These are phyloP conservation scores for Pisolithus thermaeus DNA, from an alignment of 1,284 basidiomycete species.

Conservation along the genomic window DNA sequence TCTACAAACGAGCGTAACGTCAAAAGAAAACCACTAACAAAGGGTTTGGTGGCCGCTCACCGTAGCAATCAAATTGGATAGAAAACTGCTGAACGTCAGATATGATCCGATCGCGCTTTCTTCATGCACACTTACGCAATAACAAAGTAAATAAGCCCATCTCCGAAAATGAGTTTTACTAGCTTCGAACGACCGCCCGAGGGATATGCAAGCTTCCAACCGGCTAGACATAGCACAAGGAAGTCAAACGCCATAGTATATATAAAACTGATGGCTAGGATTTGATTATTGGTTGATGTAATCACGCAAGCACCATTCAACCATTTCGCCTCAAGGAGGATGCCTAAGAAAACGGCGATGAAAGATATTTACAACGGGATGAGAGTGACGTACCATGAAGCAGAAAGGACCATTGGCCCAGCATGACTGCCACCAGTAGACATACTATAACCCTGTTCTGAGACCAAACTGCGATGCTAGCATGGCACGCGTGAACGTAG, in stretches of 20 bases:
- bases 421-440: conserved; percentile 52
- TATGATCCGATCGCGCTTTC: neutral
- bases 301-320: conserved; percentile 49
- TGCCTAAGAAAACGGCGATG: conserved; percentile 33
- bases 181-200: conserved; percentile 45
- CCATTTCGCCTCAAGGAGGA: conserved; percentile 56
- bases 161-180: conserved; percentile 59
- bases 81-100: conserved; percentile 39
- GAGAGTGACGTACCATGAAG: conserved; percentile 50
- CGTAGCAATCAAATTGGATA: conserved; percentile 62
- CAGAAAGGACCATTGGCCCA: conserved; percentile 72
- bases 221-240: conserved; percentile 52
- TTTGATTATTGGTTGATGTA: conserved; percentile 46
- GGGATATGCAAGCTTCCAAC: conserved; percentile 49
- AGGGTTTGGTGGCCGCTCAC: conserved; percentile 24
- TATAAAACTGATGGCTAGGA: conserved; percentile 62
- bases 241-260: conserved; percentile 73
- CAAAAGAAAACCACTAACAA: neutral
- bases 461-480: conserved; percentile 66
- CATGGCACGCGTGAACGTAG: conserved; percentile 3
- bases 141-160: conserved; percentile 68
- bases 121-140: conserved; percentile 51
- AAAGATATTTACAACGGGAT: neutral
- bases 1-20: conserved; percentile 28
- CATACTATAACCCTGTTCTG: conserved; percentile 53